Conservation (phyloP, 2,329 filamentous ascomycete species). For the Mycogone perniciosa region DNA sequence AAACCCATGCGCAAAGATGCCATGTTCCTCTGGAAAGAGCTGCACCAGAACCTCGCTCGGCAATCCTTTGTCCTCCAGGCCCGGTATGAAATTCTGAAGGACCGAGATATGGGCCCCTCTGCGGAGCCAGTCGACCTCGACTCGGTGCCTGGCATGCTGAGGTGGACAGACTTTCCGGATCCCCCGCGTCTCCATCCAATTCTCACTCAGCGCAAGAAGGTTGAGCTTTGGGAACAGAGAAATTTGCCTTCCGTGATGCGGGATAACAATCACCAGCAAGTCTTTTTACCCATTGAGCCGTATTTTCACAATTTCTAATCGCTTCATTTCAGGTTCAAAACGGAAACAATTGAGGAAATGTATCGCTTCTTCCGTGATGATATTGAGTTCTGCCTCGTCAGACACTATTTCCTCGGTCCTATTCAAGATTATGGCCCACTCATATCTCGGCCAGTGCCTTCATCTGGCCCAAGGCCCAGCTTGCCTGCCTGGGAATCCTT, state of each 20-base stretch:
- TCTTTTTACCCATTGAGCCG: background rate
- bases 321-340: conserved; percentile 39
- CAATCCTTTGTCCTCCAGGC: conserved; percentile 53
- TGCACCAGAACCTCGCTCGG: conserved; percentile 48
- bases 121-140: conserved; percentile 34
- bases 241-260: conserved; percentile 42
- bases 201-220: conserved; percentile 47
- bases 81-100: conserved; percentile 47
- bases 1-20: conserved; percentile 33
- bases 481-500: conserved; percentile 44
- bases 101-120: conserved; percentile 39
- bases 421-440: conserved; percentile 29
- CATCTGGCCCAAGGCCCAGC: conserved; percentile 15
- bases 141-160: conserved; percentile 39
- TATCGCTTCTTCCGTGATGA: conserved; percentile 49
- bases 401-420: conserved; percentile 37
- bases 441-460: conserved; percentile 16
- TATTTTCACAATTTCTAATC: background rate
- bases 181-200: conserved; percentile 41
- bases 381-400: conserved; percentile 47
- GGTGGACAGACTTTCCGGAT: conserved; percentile 57
- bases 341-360: conserved; percentile 47
- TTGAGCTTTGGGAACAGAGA: conserved; percentile 49
- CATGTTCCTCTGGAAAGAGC: conserved; percentile 42
- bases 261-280: conserved; percentile 49